Percentiles rank a stretch among this genome's conserved stretches.
These are phyloP conservation scores for Cyclotella kingstonii DNA, from an alignment of 108 stramenopile species.

Conservation along the genomic window DNA sequence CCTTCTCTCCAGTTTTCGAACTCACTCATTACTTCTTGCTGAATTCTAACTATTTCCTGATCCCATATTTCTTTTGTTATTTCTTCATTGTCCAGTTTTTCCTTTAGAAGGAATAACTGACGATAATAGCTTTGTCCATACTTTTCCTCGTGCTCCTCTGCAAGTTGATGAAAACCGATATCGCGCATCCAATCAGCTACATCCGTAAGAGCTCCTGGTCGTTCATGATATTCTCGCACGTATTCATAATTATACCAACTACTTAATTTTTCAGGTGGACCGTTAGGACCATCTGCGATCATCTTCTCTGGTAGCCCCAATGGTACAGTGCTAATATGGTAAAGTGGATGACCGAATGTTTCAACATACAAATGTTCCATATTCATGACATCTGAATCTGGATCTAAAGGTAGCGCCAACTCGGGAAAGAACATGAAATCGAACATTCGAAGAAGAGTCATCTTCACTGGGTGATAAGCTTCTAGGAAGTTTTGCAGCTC, in stretches of 20 bases:
- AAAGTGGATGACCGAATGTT: slow-evolving; percentile 77
- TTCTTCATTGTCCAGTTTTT: slow-evolving; percentile 39
- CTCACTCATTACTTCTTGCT: slow-evolving; percentile 35
- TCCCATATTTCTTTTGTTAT: slow-evolving; percentile 40
- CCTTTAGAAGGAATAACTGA: slow-evolving; percentile 29
- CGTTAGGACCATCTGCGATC: slow-evolving; percentile 73
- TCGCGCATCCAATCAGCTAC: slow-evolving; percentile 58
- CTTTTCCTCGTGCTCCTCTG: slow-evolving; percentile 81
- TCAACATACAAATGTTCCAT: slow-evolving; percentile 56
- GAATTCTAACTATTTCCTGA: slow-evolving; percentile 38
- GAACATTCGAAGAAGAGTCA: slow-evolving; percentile 73
- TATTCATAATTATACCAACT: slow-evolving; percentile 82
- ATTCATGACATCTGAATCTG: slow-evolving; percentile 63
- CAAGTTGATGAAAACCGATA: slow-evolving; percentile 72
- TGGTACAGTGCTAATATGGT: slow-evolving; percentile 65
- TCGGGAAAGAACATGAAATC: slow-evolving; percentile 88
- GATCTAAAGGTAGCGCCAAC: slow-evolving; percentile 72
- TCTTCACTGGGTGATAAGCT: slow-evolving; percentile 84
- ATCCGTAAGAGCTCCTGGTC: slow-evolving; percentile 51
- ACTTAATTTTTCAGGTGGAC: slow-evolving; percentile 57
- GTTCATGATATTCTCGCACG: slow-evolving; percentile 62
- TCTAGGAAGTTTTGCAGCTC: slow-evolving; percentile 83
- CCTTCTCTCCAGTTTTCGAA: slow-evolving; percentile 33
- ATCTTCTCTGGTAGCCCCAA: slow-evolving; percentile 69
- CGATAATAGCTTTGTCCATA: slow-evolving; percentile 58